Base-by-base conservation (phyloP, 2,329 filamentous ascomycete genomes). In the Aureobasidium sp. region DNA sequence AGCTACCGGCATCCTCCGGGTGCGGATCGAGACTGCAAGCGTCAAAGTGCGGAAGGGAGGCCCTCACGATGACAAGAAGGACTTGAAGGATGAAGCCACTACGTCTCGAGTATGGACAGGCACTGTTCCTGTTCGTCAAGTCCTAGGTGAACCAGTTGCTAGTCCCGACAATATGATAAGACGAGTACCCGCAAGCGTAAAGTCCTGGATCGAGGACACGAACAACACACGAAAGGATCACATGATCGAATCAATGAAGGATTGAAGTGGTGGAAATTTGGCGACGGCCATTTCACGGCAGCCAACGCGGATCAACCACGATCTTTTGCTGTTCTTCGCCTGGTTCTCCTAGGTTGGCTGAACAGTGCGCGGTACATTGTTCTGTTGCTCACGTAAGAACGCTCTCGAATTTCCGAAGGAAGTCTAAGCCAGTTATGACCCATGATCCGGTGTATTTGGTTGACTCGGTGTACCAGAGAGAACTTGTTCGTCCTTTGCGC, bases 11-110 rank as follows among this genome's bases (percentile, higher is more conserved):
- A 84, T 95, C 42, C 74, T 95, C 60, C 84, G 80, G 64, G 83
- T 95, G 11, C 78, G 74, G 50, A 82, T 95, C 62, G 78, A 81
- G 17, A 84, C 83, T 53, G 90, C 88, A 4, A 91, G 87, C 68
- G 88, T 85, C 29, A 95, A 95, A 79, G 77, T 88, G 43, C 79
- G 88, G 8, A 77, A 79, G 25, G 89, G 88, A 0, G 78, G 78
- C 40, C 85, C 88, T 1, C 78, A 78, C n/a, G 82, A 85, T 67
- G 81, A 84, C 61, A 78, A 75, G 63, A 80, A 81, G 66, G 83
- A 86, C 70, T 64, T 75, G 65, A 74, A 77, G 62, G 74, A 75
- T 38, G 73, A 74, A 27, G 78, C 80, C 25, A 68, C 84, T 23
- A 76, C 75, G 3, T 71, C 74, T 31, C 75, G 72, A 46, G 77